These are phyloP conservation scores for Metschnikowia picachoensis DNA, from an alignment of 805 yeast genomes.

Conservation along the genomic window DNA sequence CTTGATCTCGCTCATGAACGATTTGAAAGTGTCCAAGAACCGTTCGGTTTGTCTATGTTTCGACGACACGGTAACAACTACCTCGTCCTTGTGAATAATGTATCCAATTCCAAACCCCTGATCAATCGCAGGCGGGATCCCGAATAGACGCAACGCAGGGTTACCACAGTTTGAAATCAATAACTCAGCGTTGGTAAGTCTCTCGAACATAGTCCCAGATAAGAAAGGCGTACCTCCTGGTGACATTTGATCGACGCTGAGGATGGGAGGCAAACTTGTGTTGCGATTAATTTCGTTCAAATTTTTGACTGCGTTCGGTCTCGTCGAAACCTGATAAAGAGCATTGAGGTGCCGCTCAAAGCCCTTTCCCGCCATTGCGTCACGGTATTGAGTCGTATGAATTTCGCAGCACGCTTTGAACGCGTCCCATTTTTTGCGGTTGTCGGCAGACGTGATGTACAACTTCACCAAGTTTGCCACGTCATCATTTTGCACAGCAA, in stretches of 20 bases:
- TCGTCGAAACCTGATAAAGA: conserved; percentile 51
- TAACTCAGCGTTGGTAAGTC: conserved; percentile 34
- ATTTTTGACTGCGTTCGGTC: conserved; percentile 32
- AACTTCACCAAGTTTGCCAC: conserved; percentile 53
- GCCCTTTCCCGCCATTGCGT: conserved; percentile 60
- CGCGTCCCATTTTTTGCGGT: conserved; percentile 44
- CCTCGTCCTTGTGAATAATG: conserved; percentile 74
- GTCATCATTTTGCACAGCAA: conserved; percentile 58
- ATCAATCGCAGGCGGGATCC: conserved; percentile 86
- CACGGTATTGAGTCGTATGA: conserved; percentile 47
- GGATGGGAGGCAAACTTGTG: conserved; percentile 19
- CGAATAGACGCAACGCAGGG: conserved; percentile 80
- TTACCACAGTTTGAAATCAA: conserved; percentile 75
- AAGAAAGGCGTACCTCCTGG: conserved; percentile 27
- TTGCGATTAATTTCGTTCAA: conserved; percentile 40
- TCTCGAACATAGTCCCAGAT: conserved; percentile 32
- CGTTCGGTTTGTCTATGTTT: conserved; percentile 85
- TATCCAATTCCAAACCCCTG: conserved; percentile 95
- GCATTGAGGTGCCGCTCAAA: conserved; percentile 73
- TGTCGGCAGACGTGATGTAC: conserved; percentile 54
- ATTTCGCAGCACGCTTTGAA: conserved; percentile 49
- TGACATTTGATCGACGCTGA: conserved; percentile 6
- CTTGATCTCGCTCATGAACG: conserved; percentile 58
- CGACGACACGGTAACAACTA: conserved; percentile 78
- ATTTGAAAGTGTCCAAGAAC: conserved; percentile 63